A percentile compares a stretch with the other conserved stretches of the same genome.
phyloP scores from a whole-genome alignment of 371 early-diverging fungal species.

The Nematocida sp. region DNA sequence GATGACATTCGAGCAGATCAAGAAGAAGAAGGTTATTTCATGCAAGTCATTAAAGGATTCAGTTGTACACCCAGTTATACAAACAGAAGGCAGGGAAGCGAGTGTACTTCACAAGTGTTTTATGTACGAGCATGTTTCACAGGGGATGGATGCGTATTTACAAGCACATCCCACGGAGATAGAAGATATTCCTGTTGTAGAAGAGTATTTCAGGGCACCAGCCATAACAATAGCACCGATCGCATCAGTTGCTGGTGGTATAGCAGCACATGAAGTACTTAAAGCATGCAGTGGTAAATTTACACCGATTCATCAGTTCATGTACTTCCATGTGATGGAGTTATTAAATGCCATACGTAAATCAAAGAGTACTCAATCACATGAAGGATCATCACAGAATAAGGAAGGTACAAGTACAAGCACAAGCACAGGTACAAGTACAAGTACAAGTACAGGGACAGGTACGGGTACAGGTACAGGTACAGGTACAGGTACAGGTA shows the following conservation, averaged over 20 bases:
- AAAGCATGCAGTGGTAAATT: constrained; percentile 92
- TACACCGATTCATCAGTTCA: constrained; percentile 84
- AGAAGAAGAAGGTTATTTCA: constrained; percentile 28
- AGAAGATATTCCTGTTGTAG: constrained; percentile 1
- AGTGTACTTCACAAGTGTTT: constrained; percentile 41
- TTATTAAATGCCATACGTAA: constrained; percentile 73
- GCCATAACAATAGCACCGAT: constrained; percentile 88
- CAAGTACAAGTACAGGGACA: neutral
- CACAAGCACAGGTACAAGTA: neutral
- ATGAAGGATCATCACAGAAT: neutral
- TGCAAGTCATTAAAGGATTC: constrained; percentile 63
- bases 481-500: neutral
- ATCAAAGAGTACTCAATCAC: constrained; percentile 72
- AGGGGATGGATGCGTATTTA: neutral
- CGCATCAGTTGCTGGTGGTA: constrained; percentile 91
- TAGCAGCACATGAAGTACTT: constrained; percentile 96
- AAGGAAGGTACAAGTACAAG: neutral
- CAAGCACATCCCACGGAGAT: neutral
- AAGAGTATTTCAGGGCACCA: constrained; percentile 77
- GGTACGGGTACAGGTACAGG: neutral
- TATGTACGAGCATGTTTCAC: constrained; percentile 2
- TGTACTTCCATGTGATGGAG: constrained; percentile 95
- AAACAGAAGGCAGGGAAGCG: neutral
- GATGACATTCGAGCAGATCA: constrained; percentile 59
- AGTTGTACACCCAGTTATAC: neutral